Percentiles rank a stretch among this genome's conserved stretches.
These are phyloP conservation scores for Rhynchosporium secalis DNA, from an alignment of 2,329 filamentous ascomycete genomes.

Conservation along the genomic window DNA sequence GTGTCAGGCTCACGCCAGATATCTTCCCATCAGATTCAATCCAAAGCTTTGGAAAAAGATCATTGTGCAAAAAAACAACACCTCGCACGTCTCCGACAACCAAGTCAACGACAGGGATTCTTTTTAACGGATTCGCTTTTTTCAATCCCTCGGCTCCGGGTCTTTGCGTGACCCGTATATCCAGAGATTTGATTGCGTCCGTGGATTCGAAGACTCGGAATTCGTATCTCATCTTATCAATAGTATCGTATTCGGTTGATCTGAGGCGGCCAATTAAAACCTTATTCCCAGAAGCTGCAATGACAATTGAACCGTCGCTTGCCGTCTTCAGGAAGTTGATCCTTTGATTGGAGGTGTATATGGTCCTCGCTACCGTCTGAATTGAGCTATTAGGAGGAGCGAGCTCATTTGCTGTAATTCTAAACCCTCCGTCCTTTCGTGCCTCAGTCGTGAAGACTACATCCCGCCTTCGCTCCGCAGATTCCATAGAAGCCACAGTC, in stretches of 20 bases:
- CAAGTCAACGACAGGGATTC: conserved; percentile 61
- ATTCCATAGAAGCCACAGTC: conserved; percentile 41
- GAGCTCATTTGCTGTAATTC: conserved; percentile 41
- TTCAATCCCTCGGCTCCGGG: conserved; percentile 20
- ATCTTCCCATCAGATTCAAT: conserved; percentile 41
- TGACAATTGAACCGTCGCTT: conserved; percentile 57
- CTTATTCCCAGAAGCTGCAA: conserved; percentile 53
- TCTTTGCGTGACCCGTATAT: conserved; percentile 52
- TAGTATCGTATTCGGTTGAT: conserved; percentile 37
- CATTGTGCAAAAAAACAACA: conserved; percentile 77
- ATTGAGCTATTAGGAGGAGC: conserved; percentile 37
- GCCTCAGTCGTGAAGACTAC: conserved; percentile 41
- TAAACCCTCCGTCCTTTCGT: conserved; percentile 37
- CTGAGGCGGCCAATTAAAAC: conserved; percentile 61
- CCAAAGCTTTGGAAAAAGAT: conserved; percentile 61
- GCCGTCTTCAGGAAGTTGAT: conserved; percentile 53
- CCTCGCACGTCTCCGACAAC: conserved; percentile 76
- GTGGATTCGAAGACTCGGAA: conserved; percentile 60
- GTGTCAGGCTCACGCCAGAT: conserved; percentile 36
- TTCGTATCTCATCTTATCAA: conserved; percentile 53
- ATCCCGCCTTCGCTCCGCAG: conserved; percentile 38
- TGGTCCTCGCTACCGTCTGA: conserved; percentile 38
- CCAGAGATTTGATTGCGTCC: conserved; percentile 66
- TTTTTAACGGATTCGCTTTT: conserved; percentile 39
- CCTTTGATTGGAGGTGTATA: conserved; percentile 44